Evolutionary conservation across 1,284 basidiomycete genomes (phyloP).

Genomic region (Sporisorium scitamineum): DNA sequence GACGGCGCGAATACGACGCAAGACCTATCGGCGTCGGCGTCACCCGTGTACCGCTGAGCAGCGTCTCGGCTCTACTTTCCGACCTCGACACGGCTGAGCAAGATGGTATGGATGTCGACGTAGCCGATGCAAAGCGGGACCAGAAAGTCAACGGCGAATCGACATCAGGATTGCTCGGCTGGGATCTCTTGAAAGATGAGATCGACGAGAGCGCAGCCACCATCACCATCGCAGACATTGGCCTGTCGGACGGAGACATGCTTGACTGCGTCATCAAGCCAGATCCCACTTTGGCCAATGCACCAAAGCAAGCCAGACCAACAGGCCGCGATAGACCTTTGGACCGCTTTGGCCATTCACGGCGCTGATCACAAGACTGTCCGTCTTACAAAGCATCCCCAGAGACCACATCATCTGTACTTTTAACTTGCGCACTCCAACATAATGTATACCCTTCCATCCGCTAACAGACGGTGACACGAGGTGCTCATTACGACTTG

Average conservation of each 20-base stretch:
- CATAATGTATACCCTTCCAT: constrained; percentile 5
- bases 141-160: not conserved
- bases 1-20: constrained; percentile 20
- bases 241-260: constrained; percentile 31
- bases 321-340: constrained; percentile 19
- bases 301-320: constrained; percentile 19
- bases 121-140: not conserved
- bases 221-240: constrained; percentile 41
- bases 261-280: constrained; percentile 54
- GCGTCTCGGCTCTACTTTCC: constrained; percentile 33
- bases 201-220: constrained; percentile 40
- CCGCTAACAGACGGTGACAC: not conserved
- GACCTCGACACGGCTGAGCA: constrained; percentile 14
- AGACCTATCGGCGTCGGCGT: constrained; percentile 40
- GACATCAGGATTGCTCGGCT: constrained; percentile 20
- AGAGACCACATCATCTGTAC: not conserved
- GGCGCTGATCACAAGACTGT: constrained; percentile 11
- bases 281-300: constrained; percentile 29
- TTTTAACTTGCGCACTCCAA: not conserved
- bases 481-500: not conserved
- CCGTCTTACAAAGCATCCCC: not conserved
- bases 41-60: constrained; percentile 44
- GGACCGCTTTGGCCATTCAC: constrained; percentile 17
- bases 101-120: constrained; percentile 21
- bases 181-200: constrained; percentile 23